Conservation (phyloP, 768 basidiomycete genomes). For the Trametes coccinea region DNA sequence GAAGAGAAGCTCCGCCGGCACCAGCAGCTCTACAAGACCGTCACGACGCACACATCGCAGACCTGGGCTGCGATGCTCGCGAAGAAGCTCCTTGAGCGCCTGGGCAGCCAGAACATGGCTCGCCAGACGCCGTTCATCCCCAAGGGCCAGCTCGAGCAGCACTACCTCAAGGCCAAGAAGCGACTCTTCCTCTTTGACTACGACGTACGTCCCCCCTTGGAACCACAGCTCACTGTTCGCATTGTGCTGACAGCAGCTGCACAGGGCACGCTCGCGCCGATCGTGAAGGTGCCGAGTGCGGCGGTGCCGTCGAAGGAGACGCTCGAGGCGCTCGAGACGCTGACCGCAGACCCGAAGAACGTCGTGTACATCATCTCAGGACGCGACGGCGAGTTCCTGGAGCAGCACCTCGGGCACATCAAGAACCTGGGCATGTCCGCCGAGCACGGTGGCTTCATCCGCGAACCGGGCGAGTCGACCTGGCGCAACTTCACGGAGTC, state of each 20-base stretch:
- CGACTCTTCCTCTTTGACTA: conserved; percentile 94
- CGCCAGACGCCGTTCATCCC: conserved; percentile 86
- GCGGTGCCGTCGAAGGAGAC: conserved; percentile 79
- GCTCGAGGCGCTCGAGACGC: conserved; percentile 67
- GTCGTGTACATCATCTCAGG: conserved; percentile 97
- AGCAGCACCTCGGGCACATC: conserved; percentile 87
- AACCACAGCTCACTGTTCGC: background rate
- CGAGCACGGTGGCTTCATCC: conserved; percentile 94
- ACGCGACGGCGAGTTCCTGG: conserved; percentile 89
- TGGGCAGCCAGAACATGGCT: conserved; percentile 76
- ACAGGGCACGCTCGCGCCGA: conserved; percentile 94
- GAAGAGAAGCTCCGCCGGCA: conserved; percentile 78
- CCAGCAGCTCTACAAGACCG: conserved; percentile 72
- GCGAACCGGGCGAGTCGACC: conserved; percentile 58
- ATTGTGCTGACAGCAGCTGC: conserved; percentile 1
- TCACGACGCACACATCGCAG: conserved; percentile 91
- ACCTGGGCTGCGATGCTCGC: conserved; percentile 91
- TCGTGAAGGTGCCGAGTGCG: conserved; percentile 90
- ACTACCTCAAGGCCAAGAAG: conserved; percentile 74
- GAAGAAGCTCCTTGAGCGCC: conserved; percentile 83
- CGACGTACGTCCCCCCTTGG: conserved; percentile 58
- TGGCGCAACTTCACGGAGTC: conserved; percentile 92
- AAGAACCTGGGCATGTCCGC: conserved; percentile 85
- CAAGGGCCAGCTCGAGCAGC: conserved; percentile 51
- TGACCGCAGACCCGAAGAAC: conserved; percentile 83